Percentiles rank a stretch among this genome's conserved stretches.
phyloP scores from a whole-genome alignment of 371 early-diverging fungal species.

The Mucor lusitanicus region DNA sequence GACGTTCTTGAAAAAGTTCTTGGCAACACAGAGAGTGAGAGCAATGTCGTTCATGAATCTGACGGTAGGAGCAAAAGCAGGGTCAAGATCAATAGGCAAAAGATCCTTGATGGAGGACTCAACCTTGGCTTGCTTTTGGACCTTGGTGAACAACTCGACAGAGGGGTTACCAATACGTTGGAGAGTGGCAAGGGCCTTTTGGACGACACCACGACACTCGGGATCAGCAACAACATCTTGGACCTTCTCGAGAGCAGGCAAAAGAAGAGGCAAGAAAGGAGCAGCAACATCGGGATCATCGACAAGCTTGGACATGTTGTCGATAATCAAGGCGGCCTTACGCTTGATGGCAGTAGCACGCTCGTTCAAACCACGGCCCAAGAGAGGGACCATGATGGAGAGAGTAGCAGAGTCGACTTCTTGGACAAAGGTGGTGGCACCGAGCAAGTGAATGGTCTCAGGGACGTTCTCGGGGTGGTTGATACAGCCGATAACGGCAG shows the following conservation, averaged over 20 bases:
- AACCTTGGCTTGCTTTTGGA: constrained; percentile 48
- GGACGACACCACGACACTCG: constrained; percentile 70
- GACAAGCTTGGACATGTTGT: constrained; percentile 86
- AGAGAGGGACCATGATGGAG: constrained; percentile 79
- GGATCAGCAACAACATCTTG: constrained; percentile 79
- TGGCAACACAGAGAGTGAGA: constrained; percentile 36
- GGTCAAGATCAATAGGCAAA: constrained; percentile 34
- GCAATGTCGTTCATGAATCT: constrained; percentile 50
- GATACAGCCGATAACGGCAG: constrained; percentile 63
- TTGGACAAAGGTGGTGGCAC: constrained; percentile 74
- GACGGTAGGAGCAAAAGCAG: constrained; percentile 20
- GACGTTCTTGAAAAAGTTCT: constrained; percentile 41
- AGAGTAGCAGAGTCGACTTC: constrained; percentile 79
- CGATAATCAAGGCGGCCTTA: constrained; percentile 81
- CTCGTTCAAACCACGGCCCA: constrained; percentile 73
- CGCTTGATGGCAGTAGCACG: constrained; percentile 68
- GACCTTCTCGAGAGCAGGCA: constrained; percentile 76
- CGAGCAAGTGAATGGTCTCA: constrained; percentile 64
- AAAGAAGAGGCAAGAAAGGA: constrained; percentile 78
- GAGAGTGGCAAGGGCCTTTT: constrained; percentile 49
- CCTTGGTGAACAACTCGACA: constrained; percentile 36
- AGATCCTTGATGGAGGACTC: constrained; percentile 38
- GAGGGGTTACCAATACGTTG: constrained; percentile 37
- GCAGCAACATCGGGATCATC: constrained; percentile 77
- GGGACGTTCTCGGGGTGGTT: constrained; percentile 68